Evolutionary conservation across 2,329 filamentous ascomycete genomes (phyloP), one percentile per base, ranked within the genome.

Genomic region (Aspergillus fumigatus): DNA sequence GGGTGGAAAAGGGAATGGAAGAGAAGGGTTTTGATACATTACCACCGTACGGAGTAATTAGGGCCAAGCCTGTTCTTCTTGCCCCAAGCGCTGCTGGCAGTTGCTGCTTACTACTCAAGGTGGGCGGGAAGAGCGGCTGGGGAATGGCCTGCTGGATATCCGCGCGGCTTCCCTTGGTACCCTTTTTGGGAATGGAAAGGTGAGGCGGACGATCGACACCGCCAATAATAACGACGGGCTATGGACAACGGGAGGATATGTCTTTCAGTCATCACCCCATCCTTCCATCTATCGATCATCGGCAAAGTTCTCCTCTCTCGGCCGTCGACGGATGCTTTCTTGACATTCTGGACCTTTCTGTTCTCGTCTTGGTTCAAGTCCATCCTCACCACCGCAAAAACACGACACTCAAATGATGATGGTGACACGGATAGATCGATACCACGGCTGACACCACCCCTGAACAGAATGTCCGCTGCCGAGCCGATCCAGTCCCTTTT

Each of bases 181-280:
- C 41, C n/a, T 45, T 45, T 45, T 45, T 45, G 10, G 41, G 41
- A 14, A 47, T 25, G 23, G 43, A 59, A 63, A 66, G 65, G 64
- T 66, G 64, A 66, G 64, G 64, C 64, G 64, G 56, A 45, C 32
- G 62, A 66, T 66, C 63, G 63, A 58, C 63, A 55, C 21, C 43
- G 17, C 43, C 43, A 47, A 47, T 47, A 14, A 26, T 38, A 38
- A 17, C 14, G 32, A 38, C 5, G 21, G 41, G 17, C 43, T 23
- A 10, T 47, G 21, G 25, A 26, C 43, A 14, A 29, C 48, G 25
- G 25, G 7, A n/a, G 48, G 27, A n/a, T 26, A 7, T 6, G 11
- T 47, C 10, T 47, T 23, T 47, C 43, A 35, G 11, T 14, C 43
- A 47, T 47, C 21, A 21, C 11, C 10, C 43, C 43, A 47, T 50